Conservation (phyloP, 1,284 basidiomycete genomes). For the Ustilago vetiveriae region DNA sequence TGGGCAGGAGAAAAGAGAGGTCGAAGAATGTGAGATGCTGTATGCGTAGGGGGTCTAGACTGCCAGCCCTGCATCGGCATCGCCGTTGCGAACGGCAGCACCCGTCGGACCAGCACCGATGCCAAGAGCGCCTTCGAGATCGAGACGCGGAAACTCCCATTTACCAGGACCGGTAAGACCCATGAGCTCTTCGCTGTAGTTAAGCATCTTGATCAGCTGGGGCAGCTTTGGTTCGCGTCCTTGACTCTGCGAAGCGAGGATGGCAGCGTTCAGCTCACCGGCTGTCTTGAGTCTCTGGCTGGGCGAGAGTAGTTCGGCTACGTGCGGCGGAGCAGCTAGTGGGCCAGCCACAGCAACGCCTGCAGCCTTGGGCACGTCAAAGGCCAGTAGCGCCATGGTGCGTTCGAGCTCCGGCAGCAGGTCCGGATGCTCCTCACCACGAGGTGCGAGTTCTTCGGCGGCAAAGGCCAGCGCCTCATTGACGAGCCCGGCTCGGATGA, state of each 20-base stretch:
- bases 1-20: neutral
- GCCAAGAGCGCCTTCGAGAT: slow-evolving; percentile 43
- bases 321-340: slow-evolving; percentile 72
- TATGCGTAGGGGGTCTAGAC: no score
- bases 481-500: slow-evolving; percentile 83
- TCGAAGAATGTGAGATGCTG: neutral
- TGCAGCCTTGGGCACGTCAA: slow-evolving; percentile 71
- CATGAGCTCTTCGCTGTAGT: slow-evolving; percentile 86
- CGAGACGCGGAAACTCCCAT: slow-evolving; percentile 55
- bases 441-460: slow-evolving; percentile 88
- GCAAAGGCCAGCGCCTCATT: slow-evolving; percentile 87
- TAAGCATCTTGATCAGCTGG: slow-evolving; percentile 82
- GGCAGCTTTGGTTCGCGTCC: slow-evolving; percentile 90
- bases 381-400: slow-evolving; percentile 94
- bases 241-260: slow-evolving; percentile 88
- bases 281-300: slow-evolving; percentile 91
- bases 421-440: slow-evolving; percentile 92
- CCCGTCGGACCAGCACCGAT: slow-evolving; percentile 12
- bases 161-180: slow-evolving; percentile 70
- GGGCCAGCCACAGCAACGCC: slow-evolving; percentile 28
- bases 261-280: slow-evolving; percentile 88
- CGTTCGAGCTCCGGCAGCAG: slow-evolving; percentile 90
- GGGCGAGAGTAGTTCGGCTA: slow-evolving; percentile 79
- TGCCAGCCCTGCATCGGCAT: slow-evolving; percentile 13
- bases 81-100: slow-evolving; percentile 4